These are phyloP conservation scores for Bolboschoenus planiculmis DNA, from an alignment of 176 grass and related monocot species.

Conservation along the genomic window DNA sequence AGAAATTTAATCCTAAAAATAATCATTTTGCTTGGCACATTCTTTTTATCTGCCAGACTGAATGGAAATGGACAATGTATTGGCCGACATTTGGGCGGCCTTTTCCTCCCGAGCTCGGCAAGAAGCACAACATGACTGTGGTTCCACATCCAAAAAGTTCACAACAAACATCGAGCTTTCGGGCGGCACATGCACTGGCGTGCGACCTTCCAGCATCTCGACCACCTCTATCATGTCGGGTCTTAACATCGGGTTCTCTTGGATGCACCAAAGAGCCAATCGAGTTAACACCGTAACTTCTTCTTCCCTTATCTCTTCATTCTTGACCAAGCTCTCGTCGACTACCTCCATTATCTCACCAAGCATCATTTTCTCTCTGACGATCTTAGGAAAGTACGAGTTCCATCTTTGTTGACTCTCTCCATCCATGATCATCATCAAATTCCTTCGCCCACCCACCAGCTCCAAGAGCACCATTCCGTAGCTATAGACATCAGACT, in stretches of 20 bases:
- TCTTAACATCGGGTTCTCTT: conserved; percentile 27
- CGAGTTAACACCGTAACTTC: conserved; percentile 26
- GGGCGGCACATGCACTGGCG: conserved; percentile 28
- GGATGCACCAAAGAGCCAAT: conserved; percentile 32
- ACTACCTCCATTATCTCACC: conserved; percentile 37
- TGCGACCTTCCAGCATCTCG: conserved; percentile 37
- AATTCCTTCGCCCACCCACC: conserved; percentile 34
- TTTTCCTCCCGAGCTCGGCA: background rate
- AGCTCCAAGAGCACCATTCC: conserved; percentile 59
- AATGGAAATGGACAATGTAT: background rate
- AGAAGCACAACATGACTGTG: background rate
- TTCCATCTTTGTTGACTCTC: background rate
- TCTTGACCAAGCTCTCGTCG: conserved; percentile 30
- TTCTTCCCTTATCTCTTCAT: conserved; percentile 18
- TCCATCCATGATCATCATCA: background rate
- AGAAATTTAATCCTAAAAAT: background rate
- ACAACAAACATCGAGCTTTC: conserved; percentile 26
- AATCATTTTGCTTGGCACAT: background rate
- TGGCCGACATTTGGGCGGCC: background rate
- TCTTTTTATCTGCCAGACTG: background rate
- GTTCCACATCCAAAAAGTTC: conserved; percentile 7
- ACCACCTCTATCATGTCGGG: conserved; percentile 32
- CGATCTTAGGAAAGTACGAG: conserved; percentile 29
- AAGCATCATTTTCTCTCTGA: conserved; percentile 24
- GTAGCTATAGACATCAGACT: conserved; percentile 61